These are phyloP conservation scores for Dinochytrium kinnereticum DNA, from an alignment of 371 early-diverging fungal genomes.

Conservation along the genomic window DNA sequence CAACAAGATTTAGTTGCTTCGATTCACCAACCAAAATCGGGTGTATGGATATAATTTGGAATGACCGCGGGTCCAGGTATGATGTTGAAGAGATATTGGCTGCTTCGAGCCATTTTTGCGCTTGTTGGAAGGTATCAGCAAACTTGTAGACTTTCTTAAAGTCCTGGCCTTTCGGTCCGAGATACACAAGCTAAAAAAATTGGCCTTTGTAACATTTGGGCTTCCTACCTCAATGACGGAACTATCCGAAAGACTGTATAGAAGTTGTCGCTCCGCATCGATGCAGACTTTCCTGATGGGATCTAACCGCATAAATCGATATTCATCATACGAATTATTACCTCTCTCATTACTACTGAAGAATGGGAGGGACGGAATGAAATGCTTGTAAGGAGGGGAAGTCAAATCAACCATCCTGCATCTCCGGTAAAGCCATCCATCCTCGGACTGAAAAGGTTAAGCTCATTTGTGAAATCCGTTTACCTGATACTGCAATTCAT, in stretches of 20 bases:
- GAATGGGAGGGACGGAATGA: conserved; percentile 61
- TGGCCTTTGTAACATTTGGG: background rate
- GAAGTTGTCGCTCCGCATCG: conserved; percentile 71
- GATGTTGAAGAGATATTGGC: conserved; percentile 18
- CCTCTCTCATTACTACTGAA: background rate
- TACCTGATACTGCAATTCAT: conserved; percentile 83
- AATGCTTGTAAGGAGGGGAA: conserved; percentile 50
- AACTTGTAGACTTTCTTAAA: conserved; percentile 50
- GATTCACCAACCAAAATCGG: conserved; percentile 69
- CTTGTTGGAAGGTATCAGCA: conserved; percentile 53
- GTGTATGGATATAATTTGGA: conserved; percentile 69
- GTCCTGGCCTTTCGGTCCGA: conserved; percentile 53
- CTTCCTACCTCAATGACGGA: conserved; percentile 70
- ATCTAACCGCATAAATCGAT: conserved; percentile 14
- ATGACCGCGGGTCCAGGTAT: conserved; percentile 45
- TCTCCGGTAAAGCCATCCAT: conserved; percentile 82
- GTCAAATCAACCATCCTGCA: conserved; percentile 75
- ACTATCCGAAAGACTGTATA: conserved; percentile 71
- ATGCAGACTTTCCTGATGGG: conserved; percentile 56
- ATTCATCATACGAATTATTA: too few relatives aligned
- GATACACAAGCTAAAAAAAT: conserved; percentile 42
- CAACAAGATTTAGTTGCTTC: conserved; percentile 66
- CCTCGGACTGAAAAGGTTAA: conserved; percentile 58
- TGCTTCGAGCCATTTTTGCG: conserved; percentile 31
- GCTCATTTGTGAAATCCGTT: background rate